Evolutionary conservation across 768 basidiomycete species (phyloP), one percentile per base, ranked within the genome.

Genomic region (Hemileccinum impolitum): DNA sequence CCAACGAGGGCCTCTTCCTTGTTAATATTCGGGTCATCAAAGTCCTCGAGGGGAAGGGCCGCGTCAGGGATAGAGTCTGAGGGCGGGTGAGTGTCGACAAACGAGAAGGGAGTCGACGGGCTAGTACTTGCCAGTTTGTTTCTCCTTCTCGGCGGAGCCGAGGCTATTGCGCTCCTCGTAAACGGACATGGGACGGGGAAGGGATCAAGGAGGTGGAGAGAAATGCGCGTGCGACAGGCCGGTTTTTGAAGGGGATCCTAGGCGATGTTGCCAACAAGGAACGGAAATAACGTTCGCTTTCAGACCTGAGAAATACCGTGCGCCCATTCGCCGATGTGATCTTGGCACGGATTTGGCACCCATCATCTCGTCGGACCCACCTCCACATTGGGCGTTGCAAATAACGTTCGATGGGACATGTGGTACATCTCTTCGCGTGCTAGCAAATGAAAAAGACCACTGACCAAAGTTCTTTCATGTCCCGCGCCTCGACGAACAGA

Each of bases 21-120:
- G 57, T 72, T 59, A 5, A 72, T 57, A 41, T 73, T 73, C 0
- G 70, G 72, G 46, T 73, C 71, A 53, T 72, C 63, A 18, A 72
- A 72, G 12, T 63, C 54, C 11, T 51, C 58, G 13, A 54, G 14
- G 19, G 52, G 36, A 36, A 63, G 40, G 39, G 39, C 28, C 0
- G 23, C 45, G 28, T 38, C 12, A 28, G 46, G 43, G 28, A 6
- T 12, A n/a, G 37, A 38, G 18, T 36, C 60, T 62, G 32, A 32
- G 30, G 7, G 17, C 10, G 17, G 9, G 36, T 23, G 23, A 23
- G 23, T 6, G 23, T 23, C 23, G 11, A n/a, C n/a, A n/a, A n/a
- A n/a, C n/a, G n/a, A n/a, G n/a, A n/a, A n/a, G 37, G 10, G 48
- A 21, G 37, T 12, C 10, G 19, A 11, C 14, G 3, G 9, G 39